phyloP scores from a whole-genome alignment of 257 asterid genomes.

The Nicotiana tomentosiformis region DNA sequence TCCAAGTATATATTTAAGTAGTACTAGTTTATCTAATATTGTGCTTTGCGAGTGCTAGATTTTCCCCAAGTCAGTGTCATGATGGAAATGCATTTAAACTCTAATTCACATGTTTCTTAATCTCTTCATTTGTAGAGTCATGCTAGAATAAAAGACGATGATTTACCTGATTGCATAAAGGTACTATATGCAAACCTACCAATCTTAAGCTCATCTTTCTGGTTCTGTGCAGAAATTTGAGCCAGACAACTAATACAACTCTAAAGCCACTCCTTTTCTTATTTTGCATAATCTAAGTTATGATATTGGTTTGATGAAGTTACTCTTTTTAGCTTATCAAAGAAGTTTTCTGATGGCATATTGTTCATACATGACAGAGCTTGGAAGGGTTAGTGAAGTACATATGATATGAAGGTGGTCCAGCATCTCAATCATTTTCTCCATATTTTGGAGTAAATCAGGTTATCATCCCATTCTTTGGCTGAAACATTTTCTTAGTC shows the following conservation, averaged over 20 bases:
- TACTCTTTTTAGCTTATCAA: not conserved
- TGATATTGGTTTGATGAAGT: not conserved
- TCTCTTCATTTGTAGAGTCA: constrained; percentile 49
- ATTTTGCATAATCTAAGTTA: not conserved
- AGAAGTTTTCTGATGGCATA: not conserved
- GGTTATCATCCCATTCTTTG: not conserved
- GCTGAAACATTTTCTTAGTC: not conserved
- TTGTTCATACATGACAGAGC: constrained; percentile 53
- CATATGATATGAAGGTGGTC: constrained; percentile 29
- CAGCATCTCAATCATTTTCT: not conserved
- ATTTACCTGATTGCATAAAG: constrained; percentile 81
- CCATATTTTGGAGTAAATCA: not conserved
- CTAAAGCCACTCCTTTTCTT: not conserved
- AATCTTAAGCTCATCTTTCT: not conserved
- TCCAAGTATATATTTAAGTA: too few species aligned
- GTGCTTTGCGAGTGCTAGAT: not conserved
- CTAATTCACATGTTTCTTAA: constrained; percentile 13
- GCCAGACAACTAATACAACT: not conserved
- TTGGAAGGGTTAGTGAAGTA: constrained; percentile 81
- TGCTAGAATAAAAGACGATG: constrained; percentile 43
- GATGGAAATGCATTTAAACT: not conserved
- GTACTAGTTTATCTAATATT: too few species aligned
- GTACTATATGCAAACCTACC: constrained; percentile 28
- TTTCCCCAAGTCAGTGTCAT: not conserved
- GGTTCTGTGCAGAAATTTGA: not conserved